Base-by-base conservation (phyloP, 306 rosid genomes). In the Vigna hirtella region DNA sequence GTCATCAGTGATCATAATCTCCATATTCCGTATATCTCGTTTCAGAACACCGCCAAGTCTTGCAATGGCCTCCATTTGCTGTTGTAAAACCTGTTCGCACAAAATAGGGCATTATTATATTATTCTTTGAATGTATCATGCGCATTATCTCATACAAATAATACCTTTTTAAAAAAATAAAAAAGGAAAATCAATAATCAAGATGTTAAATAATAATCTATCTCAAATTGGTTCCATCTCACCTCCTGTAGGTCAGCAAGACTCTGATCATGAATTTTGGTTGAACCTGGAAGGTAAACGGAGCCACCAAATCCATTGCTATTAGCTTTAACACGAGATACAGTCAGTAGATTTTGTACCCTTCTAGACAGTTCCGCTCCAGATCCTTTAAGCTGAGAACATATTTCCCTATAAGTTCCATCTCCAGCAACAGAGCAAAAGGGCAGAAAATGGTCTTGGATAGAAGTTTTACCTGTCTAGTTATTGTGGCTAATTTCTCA, bases 51-150 rank as follows among this genome's bases (percentile, higher is more conserved):
- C 85, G 30, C 98, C 97, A 20, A 96, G 97, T 85, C 96, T 90
- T 30, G 93, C 96, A 73, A 96, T 85, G 66, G 98, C 99, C 71
- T 91, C 99, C 2, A 94, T 96, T 83, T 96, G 99, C 85, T 96
- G 94, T 67, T 93, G 98, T 64, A 96, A 86, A 59, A 96, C 97
- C 99, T 96, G 88, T 20, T 66, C 77, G 7, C 81, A 85, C 68
- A 62, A 62, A 77, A 66, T 4, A 51, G 30, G 59, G 52, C 13
- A 18, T 45, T 45, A 43, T 48, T 65, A 49, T 66, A 45, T 4
- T 6, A 48, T 26, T 51, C 72, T 58, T 59, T 66, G 55, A n/a
- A 58, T 51, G 55, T 4, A 47, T 45, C 32, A 26, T 7, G 9
- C 3, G 15, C 77, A 59, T 6, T 36, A 69, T 36, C 8, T 5